Evolutionary conservation across 2,329 filamentous ascomycete genomes (phyloP).

Genomic region (Juglanconis juglandina): DNA sequence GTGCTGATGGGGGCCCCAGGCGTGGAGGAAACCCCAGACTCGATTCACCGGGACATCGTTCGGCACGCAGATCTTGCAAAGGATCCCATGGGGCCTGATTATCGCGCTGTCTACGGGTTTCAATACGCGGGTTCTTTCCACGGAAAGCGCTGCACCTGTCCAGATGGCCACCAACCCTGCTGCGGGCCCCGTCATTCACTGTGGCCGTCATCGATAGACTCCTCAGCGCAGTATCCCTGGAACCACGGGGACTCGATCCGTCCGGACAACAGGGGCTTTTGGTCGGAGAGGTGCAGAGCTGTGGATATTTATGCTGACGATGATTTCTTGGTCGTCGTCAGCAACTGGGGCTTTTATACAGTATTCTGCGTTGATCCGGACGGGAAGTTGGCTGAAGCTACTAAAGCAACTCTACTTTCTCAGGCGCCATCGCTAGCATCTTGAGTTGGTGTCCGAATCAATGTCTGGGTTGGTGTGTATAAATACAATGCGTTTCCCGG

Average conservation of each 20-base stretch:
- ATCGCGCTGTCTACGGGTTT: background rate
- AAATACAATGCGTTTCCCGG: too few relatives aligned
- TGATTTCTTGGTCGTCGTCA: slow-evolving; percentile 2
- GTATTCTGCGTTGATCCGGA: slow-evolving; percentile 6
- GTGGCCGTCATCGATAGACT: too few relatives aligned
- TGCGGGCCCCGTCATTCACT: background rate
- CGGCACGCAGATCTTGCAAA: background rate
- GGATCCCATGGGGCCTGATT: background rate
- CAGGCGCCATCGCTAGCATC: too few relatives aligned
- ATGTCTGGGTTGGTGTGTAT: too few relatives aligned
- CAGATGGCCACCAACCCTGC: background rate
- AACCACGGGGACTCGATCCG: too few relatives aligned
- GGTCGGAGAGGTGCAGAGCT: background rate
- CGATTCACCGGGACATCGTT: background rate
- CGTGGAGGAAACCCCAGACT: too few relatives aligned
- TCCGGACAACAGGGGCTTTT: too few relatives aligned
- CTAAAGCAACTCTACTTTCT: too few relatives aligned
- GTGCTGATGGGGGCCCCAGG: background rate
- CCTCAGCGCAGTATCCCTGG: too few relatives aligned
- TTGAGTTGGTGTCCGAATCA: too few relatives aligned
- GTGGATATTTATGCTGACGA: background rate
- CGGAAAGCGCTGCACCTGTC: background rate
- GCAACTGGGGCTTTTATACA: background rate
- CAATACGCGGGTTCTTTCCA: background rate
- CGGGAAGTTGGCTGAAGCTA: background rate